Percentiles rank a stretch among this genome's conserved stretches.
phyloP scores from a whole-genome alignment of 257 asterid species.

The Solanum raphanifolium region DNA sequence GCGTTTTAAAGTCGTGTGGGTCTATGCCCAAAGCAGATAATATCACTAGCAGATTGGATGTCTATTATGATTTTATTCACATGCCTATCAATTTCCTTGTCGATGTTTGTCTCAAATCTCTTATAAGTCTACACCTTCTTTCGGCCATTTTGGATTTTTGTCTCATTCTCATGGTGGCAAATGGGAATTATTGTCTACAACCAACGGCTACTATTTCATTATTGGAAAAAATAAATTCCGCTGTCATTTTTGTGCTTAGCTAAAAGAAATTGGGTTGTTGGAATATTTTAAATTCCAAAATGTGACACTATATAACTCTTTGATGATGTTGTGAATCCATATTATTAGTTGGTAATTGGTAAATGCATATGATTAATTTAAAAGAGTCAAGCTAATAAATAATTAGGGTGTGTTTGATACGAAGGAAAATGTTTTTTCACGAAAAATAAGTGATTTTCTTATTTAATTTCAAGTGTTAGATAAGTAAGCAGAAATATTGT shows the following conservation, averaged over 20 bases:
- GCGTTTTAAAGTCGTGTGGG: not conserved
- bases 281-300: not conserved
- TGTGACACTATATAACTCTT: not conserved
- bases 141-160: constrained; percentile 14
- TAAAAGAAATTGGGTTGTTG: not conserved
- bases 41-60: not conserved
- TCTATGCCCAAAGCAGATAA: too few relatives aligned
- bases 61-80: not conserved
- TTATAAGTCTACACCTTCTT: constrained; percentile 12
- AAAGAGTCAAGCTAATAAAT: not conserved
- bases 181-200: constrained; percentile 12
- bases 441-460: not conserved
- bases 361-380: not conserved
- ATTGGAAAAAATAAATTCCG: not conserved
- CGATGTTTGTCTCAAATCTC: not conserved
- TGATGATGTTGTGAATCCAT: not conserved
- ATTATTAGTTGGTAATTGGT: not conserved
- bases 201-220: constrained; percentile 11
- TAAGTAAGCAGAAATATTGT: not conserved
- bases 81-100: constrained; percentile 1
- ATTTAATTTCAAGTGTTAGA: too few relatives aligned
- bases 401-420: not conserved
- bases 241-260: not conserved
- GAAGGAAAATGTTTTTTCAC: not conserved
- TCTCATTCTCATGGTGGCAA: constrained; percentile 8